Evolutionary conservation across 441 rosid species (phyloP), one percentile per base, ranked within the genome.

Genomic region (Macaranga tanarius): DNA sequence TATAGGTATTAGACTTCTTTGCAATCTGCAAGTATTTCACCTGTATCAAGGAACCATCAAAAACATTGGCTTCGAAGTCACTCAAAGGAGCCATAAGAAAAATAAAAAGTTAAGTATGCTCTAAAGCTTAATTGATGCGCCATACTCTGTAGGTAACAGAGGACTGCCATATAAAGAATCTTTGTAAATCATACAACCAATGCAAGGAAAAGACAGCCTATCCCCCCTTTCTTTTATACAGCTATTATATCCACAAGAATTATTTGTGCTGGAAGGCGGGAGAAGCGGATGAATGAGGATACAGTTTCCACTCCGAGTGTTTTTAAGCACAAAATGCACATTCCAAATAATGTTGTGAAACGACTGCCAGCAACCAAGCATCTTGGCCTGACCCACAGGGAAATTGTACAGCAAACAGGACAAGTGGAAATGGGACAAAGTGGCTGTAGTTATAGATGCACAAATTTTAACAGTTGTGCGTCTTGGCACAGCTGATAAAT

Each of bases 11-110:
- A 20, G 95, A 89, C 77, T 92, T 95, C 95, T 91, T 92, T 51
- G 98, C 95, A 82, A 92, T 92, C 88, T 91, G 98, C 85, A 95
- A 86, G 87, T 91, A 95, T 74, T 92, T 92, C 82, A 95, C 98
- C 99, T 95, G 93, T 85, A 80, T 57, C 51, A 78, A 55, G 67
- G 4, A 74, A 20, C 45, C 67, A 66, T 31, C 62, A 59, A 10
- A 40, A 47, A 40, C 28, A 28, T 22, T 40, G 57, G 72, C 65
- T 25, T 48, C 40, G 4, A 34, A 22, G 76, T 16, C 70, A 71
- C 59, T n/a, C 38, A 20, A 55, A 61, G 59, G 50, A 74, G 7
- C 7, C n/a, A 5, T 23, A 50, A 31, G 61, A 23, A n/a, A 66
- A 34, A 34, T 7, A 34, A 34, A 5, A 44, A 60, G n/a, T 26